Evolutionary conservation across 225 moss, liverwort and hornwort genomes (phyloP).

Genomic region (Marchantia polymorpha): DNA sequence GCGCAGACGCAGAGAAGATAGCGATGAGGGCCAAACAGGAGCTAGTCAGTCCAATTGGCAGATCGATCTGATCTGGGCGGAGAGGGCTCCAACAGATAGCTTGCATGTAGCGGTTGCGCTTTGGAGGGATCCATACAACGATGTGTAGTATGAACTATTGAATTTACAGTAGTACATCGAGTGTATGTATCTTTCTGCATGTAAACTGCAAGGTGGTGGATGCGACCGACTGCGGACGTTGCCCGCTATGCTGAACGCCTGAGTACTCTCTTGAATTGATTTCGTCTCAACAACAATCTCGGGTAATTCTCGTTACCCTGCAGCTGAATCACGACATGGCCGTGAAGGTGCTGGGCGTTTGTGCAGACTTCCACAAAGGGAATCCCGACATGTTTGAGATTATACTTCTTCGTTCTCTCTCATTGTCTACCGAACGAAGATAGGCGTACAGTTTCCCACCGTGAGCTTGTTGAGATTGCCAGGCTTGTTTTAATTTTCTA

Average conservation of each 20-base stretch:
- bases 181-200: background rate
- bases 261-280: background rate
- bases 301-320: slow-evolving; percentile 2
- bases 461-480: background rate
- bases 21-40: background rate
- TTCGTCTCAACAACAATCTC: background rate
- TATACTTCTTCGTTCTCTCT: background rate
- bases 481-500: background rate
- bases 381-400: too few relatives aligned
- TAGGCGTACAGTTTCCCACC: background rate
- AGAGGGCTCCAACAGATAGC: background rate
- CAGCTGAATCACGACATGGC: background rate
- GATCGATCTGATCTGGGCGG: background rate
- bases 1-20: background rate
- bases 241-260: background rate
- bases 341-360: background rate
- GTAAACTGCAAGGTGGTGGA: background rate
- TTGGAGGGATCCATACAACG: background rate
- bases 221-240: background rate
- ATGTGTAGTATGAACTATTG: background rate
- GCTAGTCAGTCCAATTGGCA: background rate
- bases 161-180: background rate
- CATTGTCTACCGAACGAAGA: background rate
- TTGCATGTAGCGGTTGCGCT: background rate
- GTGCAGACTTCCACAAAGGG: too few relatives aligned